Evolutionary conservation across 2,329 filamentous ascomycete genomes (phyloP), one percentile per base, ranked within the genome.

Genomic region (Pseudopithomyces maydicus): DNA sequence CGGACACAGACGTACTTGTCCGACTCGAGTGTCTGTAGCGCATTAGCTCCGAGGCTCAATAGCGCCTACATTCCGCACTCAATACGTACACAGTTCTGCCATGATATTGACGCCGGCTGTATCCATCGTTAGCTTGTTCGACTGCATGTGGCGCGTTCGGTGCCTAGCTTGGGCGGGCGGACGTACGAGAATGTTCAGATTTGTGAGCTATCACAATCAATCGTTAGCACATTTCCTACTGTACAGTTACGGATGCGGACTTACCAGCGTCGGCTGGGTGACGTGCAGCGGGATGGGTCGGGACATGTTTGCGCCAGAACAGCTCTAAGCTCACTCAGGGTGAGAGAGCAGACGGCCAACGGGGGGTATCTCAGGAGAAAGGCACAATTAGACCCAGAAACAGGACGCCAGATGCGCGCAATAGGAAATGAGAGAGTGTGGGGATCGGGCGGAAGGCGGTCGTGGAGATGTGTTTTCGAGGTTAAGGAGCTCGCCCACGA

Each of bases 1-100:
- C 95, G 90, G 74, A 99, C 90, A 79, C 95, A 99, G 72, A 99
- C 91, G 80, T 89, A 99, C 76, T 90, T 86, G 80, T 99, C 95
- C 75, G 95, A 99, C 85, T 99, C 95, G 81, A 99, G 86, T 78
- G 95, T 99, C 93, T 97, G 53, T 14, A 26, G 33, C 36, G 48
- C 52, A 49, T 70, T 60, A 69, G 70, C 54, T 52, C 36, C 50
- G 52, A 15, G 57, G 32, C 68, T 52, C 29, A 46, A 55, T 32
- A 15, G 10, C 12, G 55, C 23, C 19, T 42, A 4, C 38, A 42
- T 43, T 33, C 50, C 8, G 20, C 11, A 26, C 35, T 32, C 12
- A 33, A 41, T 53, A 84, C 88, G 80, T 84, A 93, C 89, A 82
- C 90, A 93, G 77, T 89, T 90, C 79, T 93, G 92, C 83, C 94